Evolutionary conservation across 768 basidiomycete genomes (phyloP).

Genomic region (Coprinopsis strossmayeri): DNA sequence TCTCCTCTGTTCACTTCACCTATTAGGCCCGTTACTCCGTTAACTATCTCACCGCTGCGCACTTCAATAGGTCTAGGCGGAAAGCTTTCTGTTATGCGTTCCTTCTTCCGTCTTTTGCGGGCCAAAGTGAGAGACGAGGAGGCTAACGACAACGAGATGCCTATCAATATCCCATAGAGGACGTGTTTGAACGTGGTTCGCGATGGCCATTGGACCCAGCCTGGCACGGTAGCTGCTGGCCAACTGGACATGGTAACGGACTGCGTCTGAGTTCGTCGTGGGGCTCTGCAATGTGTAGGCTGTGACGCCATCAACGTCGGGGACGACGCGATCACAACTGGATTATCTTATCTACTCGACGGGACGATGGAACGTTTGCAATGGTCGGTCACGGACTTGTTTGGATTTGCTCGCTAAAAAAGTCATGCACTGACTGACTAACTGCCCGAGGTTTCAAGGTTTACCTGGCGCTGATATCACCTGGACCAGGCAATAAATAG

Average conservation of each 20-base stretch:
- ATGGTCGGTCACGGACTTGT: too few relatives aligned
- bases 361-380: too few relatives aligned
- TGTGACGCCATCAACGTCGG: slow-evolving; percentile 2
- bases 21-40: slow-evolving; percentile 79
- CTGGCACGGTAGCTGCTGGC: slow-evolving; percentile 16
- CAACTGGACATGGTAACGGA: slow-evolving; percentile 17
- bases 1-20: slow-evolving; percentile 41
- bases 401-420: too few relatives aligned
- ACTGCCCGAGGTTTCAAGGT: not conserved
- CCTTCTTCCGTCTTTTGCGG: slow-evolving; percentile 42
- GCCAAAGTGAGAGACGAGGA: slow-evolving; percentile 57
- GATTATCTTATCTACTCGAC: slow-evolving; percentile 8
- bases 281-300: too few relatives aligned
- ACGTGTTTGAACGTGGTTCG: slow-evolving; percentile 28
- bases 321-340: not conserved
- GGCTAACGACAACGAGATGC: slow-evolving; percentile 71
- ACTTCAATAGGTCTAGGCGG: slow-evolving; percentile 59
- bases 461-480: slow-evolving; percentile 1
- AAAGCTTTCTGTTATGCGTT: slow-evolving; percentile 30
- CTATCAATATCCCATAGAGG: slow-evolving; percentile 51
- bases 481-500: not conserved
- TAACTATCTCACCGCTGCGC: slow-evolving; percentile 70
- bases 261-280: not conserved
- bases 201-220: slow-evolving; percentile 33
- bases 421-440: slow-evolving; percentile 3